Base-by-base conservation (phyloP, 495 filamentous ascomycete genomes). In the Daldinia concentrica region DNA sequence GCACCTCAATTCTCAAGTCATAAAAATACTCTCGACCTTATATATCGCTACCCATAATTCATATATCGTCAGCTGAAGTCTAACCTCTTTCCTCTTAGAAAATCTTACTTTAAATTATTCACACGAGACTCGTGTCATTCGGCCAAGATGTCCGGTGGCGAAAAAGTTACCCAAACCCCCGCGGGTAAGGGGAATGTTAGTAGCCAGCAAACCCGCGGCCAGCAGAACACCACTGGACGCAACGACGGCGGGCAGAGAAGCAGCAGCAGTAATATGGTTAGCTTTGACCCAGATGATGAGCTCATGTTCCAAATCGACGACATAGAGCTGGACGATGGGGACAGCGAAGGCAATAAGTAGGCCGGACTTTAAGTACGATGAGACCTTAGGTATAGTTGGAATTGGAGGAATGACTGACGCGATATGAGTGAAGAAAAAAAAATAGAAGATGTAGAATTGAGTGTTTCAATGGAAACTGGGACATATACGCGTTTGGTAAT, bases 221-320 rank as follows among this genome's bases (percentile, higher is more conserved):
- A 64, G 11, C 52, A 69, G 19, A 27, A 52, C 45, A 8, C 64
- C 48, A 62, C 39, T 26, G 45, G 56, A 41, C 34, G 30, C 32
- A 60, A 41, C 43, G 32, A 34, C 27, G 4, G 37, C 19, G 37
- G 48, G 0, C 50, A 56, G 12, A 55, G 24, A 22, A 56, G 48
- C 26, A 56, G 27, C 48, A 61, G 26, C 24, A 45, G 9, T 1
- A 29, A 58, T 22, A 58, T 34, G n/a, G 32, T 55, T 11, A 43
- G 41, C 37, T 43, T 52, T 27, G 60, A 58, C 12, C 12, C 17
- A 9, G 67, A 69, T 27, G 67, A 69, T 3, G 67, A 69, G 0
- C 27, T 69, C 12, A 58, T 69, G 30, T 69, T 69, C 27, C 60
- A 58, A 39, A 64, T 69, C 27, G 67, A 69, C 61, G 67, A 69